Evolutionary conservation across 345 rosid genomes (phyloP).

Genomic region (Raphanus sativus): DNA sequence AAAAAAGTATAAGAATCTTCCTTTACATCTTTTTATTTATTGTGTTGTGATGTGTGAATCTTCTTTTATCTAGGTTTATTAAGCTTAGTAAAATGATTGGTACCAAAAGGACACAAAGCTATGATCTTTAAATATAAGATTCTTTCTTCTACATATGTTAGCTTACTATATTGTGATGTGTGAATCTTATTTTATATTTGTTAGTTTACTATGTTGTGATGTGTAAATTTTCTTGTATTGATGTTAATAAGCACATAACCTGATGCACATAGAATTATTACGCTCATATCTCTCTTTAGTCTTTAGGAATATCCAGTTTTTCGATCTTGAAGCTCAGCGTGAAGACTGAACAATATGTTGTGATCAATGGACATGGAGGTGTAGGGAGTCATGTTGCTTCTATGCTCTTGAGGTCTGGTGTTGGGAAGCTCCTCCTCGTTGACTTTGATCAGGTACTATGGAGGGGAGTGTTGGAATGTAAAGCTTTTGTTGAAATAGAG

Average conservation of each 20-base stretch:
- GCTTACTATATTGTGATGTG: too few relatives aligned
- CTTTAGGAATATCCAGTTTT: slow-evolving; percentile 88
- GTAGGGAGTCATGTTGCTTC: slow-evolving; percentile 98
- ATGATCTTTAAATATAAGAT: neutral
- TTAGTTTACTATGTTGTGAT: neutral
- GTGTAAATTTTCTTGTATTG: neutral
- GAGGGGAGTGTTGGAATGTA: neutral
- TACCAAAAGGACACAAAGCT: neutral
- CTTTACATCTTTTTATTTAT: too few relatives aligned
- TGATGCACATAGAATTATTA: neutral
- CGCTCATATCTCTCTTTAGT: slow-evolving; percentile 28
- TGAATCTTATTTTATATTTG: neutral
- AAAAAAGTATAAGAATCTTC: too few relatives aligned
- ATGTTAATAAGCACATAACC: neutral
- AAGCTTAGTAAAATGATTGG: neutral
- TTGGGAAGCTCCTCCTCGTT: slow-evolving; percentile 84
- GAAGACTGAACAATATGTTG: slow-evolving; percentile 82
- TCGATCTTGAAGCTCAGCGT: slow-evolving; percentile 69
- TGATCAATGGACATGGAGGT: slow-evolving; percentile 95
- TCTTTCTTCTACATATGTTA: neutral
- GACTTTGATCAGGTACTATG: slow-evolving; percentile 83
- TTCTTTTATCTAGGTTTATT: too few relatives aligned
- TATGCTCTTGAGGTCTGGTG: slow-evolving; percentile 95
- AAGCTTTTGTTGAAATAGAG: too few relatives aligned
- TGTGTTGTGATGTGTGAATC: too few relatives aligned